A percentile compares a stretch with the other conserved stretches of the same genome.
These are phyloP conservation scores for Aspergillus aculeatinus DNA, from an alignment of 2,329 filamentous ascomycete genomes.

Conservation along the genomic window DNA sequence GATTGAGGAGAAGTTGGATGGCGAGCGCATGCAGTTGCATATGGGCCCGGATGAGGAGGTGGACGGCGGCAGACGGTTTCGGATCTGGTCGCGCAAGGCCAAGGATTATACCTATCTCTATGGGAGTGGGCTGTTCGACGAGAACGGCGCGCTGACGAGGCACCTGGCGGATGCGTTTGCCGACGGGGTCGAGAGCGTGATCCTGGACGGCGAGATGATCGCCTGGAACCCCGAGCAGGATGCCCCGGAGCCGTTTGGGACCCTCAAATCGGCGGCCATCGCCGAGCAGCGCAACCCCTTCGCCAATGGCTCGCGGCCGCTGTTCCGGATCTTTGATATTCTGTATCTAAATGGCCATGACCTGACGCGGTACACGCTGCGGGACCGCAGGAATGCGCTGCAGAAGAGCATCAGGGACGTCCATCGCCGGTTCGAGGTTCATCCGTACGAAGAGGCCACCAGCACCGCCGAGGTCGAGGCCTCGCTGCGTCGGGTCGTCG, in stretches of 20 bases:
- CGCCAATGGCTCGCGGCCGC: constrained; percentile 64
- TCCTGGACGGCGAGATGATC: constrained; percentile 97
- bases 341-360: constrained; percentile 79
- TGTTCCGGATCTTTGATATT: constrained; percentile 88
- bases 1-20: constrained; percentile 98
- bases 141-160: constrained; percentile 73
- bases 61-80: constrained; percentile 70
- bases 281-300: constrained; percentile 74
- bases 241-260: constrained; percentile 85
- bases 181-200: constrained; percentile 75
- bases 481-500: constrained; percentile 76
- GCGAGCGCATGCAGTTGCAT: constrained; percentile 95
- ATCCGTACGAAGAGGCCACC: constrained; percentile 66
- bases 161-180: constrained; percentile 77
- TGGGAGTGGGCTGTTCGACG: constrained; percentile 71
- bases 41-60: constrained; percentile 70
- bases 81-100: constrained; percentile 92
- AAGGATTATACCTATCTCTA: constrained; percentile 97
- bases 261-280: constrained; percentile 85
- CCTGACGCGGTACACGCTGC: constrained; percentile 77
- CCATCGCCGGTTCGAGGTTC: constrained; percentile 77
- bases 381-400: constrained; percentile 75
- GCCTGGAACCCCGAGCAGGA: constrained; percentile 90
- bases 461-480: constrained; percentile 73
- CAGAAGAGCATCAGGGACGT: constrained; percentile 68